Percentiles rank a stretch among this genome's conserved stretches.
Conservation (phyloP, 2,329 filamentous ascomycete genomes). For the Stachybotrys elegans region DNA sequence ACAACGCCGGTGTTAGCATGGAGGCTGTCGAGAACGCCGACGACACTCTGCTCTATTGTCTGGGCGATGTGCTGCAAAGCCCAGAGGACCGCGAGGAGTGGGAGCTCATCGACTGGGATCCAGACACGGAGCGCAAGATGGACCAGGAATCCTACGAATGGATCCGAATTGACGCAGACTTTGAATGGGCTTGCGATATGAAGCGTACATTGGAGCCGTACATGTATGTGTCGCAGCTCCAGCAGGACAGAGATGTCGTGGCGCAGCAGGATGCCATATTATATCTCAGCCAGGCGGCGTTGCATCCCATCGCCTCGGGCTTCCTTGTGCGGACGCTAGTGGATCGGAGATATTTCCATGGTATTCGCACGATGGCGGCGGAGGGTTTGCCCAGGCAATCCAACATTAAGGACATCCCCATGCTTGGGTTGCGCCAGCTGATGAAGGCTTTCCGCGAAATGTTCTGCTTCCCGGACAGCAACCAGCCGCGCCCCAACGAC, state of each 20-base stretch:
- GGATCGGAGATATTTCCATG: constrained; percentile 89
- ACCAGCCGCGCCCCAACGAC: constrained; percentile 82
- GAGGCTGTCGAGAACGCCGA: constrained; percentile 60
- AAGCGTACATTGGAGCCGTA: constrained; percentile 80
- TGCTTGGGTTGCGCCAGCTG: constrained; percentile 79
- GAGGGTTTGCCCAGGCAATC: constrained; percentile 73
- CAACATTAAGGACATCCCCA: constrained; percentile 57
- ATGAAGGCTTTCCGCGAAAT: constrained; percentile 81
- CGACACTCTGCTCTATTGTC: constrained; percentile 80
- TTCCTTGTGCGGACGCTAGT: constrained; percentile 86
- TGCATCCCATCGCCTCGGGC: constrained; percentile 79
- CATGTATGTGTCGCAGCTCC: constrained; percentile 96
- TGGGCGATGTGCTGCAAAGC: constrained; percentile 84
- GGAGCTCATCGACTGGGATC: constrained; percentile 83
- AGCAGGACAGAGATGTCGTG: constrained; percentile 94
- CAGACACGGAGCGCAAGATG: constrained; percentile 86
- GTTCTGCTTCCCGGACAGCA: constrained; percentile 75
- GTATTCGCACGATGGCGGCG: constrained; percentile 82
- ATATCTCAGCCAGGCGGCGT: constrained; percentile 60
- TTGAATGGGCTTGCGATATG: constrained; percentile 93
- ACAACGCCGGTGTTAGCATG: constrained; percentile 47
- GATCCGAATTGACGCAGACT: constrained; percentile 97
- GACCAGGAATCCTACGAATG: constrained; percentile 96
- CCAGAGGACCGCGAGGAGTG: constrained; percentile 79
- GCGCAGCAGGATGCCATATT: constrained; percentile 77